phyloP scores from a whole-genome alignment of 441 rosid genomes.

The Lepidium campestre region DNA sequence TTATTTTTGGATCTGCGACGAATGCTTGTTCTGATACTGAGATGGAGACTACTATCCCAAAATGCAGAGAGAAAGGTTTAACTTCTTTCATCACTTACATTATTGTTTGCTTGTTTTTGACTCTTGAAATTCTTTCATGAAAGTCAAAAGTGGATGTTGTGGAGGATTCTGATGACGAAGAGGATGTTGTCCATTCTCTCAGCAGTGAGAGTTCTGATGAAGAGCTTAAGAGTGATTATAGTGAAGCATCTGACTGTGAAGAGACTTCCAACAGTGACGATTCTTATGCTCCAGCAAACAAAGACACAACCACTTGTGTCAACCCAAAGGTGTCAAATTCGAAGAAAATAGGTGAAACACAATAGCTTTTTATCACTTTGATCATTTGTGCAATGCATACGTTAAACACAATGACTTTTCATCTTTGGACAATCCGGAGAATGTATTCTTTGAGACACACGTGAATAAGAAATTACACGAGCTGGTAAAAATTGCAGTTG shows the following conservation, averaged over 20 bases:
- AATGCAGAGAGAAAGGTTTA: slow-evolving; percentile 12
- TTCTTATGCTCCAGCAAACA: slow-evolving; percentile 1
- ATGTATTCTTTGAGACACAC: neutral
- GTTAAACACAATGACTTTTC: neutral
- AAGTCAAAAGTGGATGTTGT: slow-evolving; percentile 1
- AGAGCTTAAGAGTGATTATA: neutral
- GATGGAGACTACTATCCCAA: neutral
- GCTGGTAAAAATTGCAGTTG: slow-evolving; percentile 1
- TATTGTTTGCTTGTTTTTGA: neutral
- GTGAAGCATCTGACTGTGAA: neutral
- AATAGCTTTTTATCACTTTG: neutral
- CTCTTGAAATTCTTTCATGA: neutral
- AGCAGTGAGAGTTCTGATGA: neutral
- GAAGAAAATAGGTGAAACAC: slow-evolving; percentile 5
- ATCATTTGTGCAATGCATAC: neutral
- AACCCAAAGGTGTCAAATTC: neutral
- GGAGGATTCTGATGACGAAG: neutral
- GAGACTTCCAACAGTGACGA: slow-evolving; percentile 1
- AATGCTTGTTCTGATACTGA: neutral
- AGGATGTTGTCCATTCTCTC: neutral
- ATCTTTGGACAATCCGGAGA: slow-evolving; percentile 16
- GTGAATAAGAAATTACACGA: slow-evolving; percentile 10
- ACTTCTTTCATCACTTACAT: neutral
- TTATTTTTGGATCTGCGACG: too few species aligned
- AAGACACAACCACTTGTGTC: neutral